Evolutionary conservation across 441 rosid genomes (phyloP).

Genomic region (Croton setiger): DNA sequence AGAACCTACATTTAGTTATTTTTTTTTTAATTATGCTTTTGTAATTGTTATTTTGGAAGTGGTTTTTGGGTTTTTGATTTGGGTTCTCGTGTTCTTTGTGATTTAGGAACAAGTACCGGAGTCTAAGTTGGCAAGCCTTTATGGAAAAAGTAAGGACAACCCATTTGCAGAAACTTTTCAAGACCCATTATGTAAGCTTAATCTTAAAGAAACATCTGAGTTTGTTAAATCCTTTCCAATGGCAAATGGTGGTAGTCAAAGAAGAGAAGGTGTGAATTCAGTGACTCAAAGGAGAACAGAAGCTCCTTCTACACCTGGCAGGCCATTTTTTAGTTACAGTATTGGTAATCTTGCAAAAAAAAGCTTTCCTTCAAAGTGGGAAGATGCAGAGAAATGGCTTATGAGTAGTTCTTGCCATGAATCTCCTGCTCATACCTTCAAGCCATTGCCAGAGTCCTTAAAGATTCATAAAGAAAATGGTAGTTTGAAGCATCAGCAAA

Average conservation of each 20-base stretch:
- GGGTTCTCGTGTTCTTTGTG: constrained; percentile 16
- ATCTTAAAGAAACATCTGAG: constrained; percentile 70
- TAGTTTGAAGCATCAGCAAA: constrained; percentile 37
- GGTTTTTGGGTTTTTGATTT: constrained; percentile 10
- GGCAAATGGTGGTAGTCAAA: constrained; percentile 32
- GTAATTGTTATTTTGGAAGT: constrained; percentile 10
- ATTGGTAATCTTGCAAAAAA: constrained; percentile 43
- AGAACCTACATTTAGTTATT: constrained; percentile 18
- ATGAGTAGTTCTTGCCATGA: constrained; percentile 49
- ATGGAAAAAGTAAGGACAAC: constrained; percentile 41
- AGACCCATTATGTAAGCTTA: constrained; percentile 73
- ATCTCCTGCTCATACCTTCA: constrained; percentile 60
- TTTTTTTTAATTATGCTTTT: constrained; percentile 7
- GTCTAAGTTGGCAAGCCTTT: constrained; percentile 30
- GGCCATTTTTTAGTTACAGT: constrained; percentile 77
- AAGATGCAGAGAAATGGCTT: constrained; percentile 92
- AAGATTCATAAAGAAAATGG: constrained; percentile 41
- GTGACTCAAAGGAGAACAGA: constrained; percentile 47
- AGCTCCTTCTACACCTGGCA: constrained; percentile 78
- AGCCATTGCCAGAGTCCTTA: constrained; percentile 33
- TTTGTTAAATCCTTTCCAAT: constrained; percentile 65
- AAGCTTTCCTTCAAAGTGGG: constrained; percentile 93
- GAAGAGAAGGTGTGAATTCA: constrained; percentile 51
- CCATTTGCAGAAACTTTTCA: constrained; percentile 51
- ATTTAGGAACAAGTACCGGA: constrained; percentile 43